A percentile compares a stretch with the other conserved stretches of the same genome.
Conservation (phyloP, 805 yeast species). For the Sporopachydermia quercuum region DNA sequence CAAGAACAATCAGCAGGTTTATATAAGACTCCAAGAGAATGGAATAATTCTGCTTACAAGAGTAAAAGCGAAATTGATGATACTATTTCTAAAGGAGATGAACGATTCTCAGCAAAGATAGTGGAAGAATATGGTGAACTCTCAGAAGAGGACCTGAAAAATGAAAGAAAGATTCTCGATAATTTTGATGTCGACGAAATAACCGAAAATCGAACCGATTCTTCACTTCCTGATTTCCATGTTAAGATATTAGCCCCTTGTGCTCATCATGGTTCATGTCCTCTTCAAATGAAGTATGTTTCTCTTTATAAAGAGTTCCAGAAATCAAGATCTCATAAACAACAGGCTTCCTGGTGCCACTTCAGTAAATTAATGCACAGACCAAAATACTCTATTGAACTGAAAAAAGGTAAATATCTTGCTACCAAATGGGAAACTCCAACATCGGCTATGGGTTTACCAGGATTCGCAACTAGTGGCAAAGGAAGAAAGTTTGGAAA, state of each 20-base stretch:
- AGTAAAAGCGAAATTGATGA: slow-evolving; percentile 30
- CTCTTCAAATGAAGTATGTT: slow-evolving; percentile 68
- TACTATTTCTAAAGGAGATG: slow-evolving; percentile 25
- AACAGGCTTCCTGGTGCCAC: slow-evolving; percentile 45
- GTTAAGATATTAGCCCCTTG: slow-evolving; percentile 77
- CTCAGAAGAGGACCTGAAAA: slow-evolving; percentile 5
- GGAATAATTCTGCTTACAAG: slow-evolving; percentile 32
- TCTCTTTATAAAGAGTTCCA: slow-evolving; percentile 46
- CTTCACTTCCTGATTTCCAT: slow-evolving; percentile 37
- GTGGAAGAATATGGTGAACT: slow-evolving; percentile 10
- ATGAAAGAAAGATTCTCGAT: slow-evolving; percentile 6
- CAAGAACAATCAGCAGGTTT: neutral
- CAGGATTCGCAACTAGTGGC: slow-evolving; percentile 35
- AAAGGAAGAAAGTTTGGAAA: slow-evolving; percentile 67
- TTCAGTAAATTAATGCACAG: slow-evolving; percentile 58
- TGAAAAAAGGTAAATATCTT: slow-evolving; percentile 66
- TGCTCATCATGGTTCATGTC: slow-evolving; percentile 75
- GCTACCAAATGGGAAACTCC: slow-evolving; percentile 57
- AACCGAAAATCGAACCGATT: slow-evolving; percentile 4
- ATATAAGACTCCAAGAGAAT: slow-evolving; percentile 55
- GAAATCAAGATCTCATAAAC: slow-evolving; percentile 20
- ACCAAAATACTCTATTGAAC: slow-evolving; percentile 67
- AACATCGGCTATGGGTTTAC: slow-evolving; percentile 39
- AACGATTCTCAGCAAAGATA: slow-evolving; percentile 32
- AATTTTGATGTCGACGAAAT: slow-evolving; percentile 9